Evolutionary conservation across 345 rosid genomes (phyloP), one percentile per base, ranked within the genome.

Genomic region (Microcos paniculata): DNA sequence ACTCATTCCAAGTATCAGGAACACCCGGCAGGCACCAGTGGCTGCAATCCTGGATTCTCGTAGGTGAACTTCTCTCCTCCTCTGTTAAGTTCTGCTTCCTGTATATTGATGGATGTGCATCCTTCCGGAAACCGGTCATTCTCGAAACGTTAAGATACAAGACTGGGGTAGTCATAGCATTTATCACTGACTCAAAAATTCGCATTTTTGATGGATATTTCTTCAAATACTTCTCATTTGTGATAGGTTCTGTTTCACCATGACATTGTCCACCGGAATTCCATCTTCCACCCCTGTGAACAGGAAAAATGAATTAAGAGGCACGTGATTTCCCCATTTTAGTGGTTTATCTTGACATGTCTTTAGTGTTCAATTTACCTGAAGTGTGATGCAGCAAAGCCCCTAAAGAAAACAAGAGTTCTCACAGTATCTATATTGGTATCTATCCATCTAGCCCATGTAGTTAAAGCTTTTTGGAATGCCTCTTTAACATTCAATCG

Each of bases 11-110:
- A 1, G 85, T 74, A 70, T 87, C 90, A 21, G 90, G 90, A 49
- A 87, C 86, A 33, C 90, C 90, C 21, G 90, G 90, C 35, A 87
- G 88, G 73, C 90, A 87, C 90, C 90, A 87, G 59, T 87, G 90
- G 74, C 86, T 83, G 78, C 88, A 87, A 61, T 87, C 88, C 62
- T 87, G 88, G 64, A 70, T 46, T 45, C 63, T 67, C n/a, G 40
- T 38, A 18, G 78, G 74, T 38, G 80, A 77, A 26, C 26, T 59
- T 69, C 67, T 80, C 48, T 82, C 87, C 62, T 73, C 84, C 62
- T 75, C 80, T 0, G 83, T 66, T 30, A 62, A 31, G 55, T 80
- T 70, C 51, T 35, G 73, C 82, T 78, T 77, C 73, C 89, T 65
- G 62, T 84, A 84, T 42, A 87, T 26, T 14, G 88, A 84, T 1